These are phyloP conservation scores for Xylaria longipes DNA, from an alignment of 495 filamentous ascomycete species.

Conservation along the genomic window DNA sequence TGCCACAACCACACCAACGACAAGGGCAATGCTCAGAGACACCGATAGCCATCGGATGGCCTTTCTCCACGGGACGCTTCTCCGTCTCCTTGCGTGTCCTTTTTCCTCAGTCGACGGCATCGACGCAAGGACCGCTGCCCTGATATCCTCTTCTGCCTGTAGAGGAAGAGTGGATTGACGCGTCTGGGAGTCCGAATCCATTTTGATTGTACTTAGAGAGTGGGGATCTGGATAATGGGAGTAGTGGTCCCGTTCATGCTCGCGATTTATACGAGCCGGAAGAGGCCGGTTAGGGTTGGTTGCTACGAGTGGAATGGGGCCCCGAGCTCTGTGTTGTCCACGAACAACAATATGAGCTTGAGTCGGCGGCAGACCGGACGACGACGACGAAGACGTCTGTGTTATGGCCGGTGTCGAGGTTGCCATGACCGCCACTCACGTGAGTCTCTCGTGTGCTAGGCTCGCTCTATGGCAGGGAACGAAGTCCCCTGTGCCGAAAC, in stretches of 20 bases:
- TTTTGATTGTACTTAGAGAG: neutral
- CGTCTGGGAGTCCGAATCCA: neutral
- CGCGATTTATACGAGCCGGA: neutral
- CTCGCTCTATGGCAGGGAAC: neutral
- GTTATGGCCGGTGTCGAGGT: neutral
- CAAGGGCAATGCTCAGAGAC: slow-evolving; percentile 3
- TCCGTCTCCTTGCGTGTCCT: neutral
- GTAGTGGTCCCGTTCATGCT: too few species aligned
- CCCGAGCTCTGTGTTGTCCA: neutral
- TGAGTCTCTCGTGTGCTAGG: neutral
- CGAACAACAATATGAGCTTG: slow-evolving; percentile 3
- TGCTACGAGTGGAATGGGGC: slow-evolving; percentile 9
- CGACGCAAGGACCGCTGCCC: slow-evolving; percentile 9
- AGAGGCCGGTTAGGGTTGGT: slow-evolving; percentile 7
- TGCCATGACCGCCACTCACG: slow-evolving; percentile 3
- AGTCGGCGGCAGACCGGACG: neutral
- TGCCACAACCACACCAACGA: neutral
- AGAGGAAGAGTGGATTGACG: neutral
- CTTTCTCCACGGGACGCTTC: neutral
- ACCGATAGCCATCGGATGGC: neutral
- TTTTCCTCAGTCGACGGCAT: neutral
- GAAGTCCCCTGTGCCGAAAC: neutral
- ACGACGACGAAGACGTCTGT: neutral
- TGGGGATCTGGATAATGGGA: neutral
- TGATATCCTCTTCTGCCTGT: slow-evolving; percentile 11